These are phyloP conservation scores for Shiraia bambusicola DNA, from an alignment of 2,329 filamentous ascomycete genomes.

Conservation along the genomic window DNA sequence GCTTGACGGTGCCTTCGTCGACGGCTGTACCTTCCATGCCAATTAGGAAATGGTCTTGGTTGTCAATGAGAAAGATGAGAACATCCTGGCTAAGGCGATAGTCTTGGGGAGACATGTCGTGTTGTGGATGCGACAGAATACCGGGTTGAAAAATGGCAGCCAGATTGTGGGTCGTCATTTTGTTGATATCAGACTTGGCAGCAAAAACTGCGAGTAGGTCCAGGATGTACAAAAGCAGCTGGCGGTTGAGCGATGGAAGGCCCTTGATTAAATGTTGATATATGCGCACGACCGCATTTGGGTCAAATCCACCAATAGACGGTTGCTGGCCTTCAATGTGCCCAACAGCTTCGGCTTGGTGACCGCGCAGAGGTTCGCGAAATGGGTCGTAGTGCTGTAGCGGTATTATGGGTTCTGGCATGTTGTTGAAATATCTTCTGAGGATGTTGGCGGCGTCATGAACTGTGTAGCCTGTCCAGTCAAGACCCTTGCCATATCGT, in stretches of 20 bases:
- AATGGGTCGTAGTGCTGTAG: constrained; percentile 91
- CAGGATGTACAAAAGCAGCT: constrained; percentile 91
- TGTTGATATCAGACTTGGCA: constrained; percentile 92
- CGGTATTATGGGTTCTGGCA: constrained; percentile 95
- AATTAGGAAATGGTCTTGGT: constrained; percentile 97
- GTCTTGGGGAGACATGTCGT: constrained; percentile 93
- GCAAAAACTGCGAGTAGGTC: constrained; percentile 96
- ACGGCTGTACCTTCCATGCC: constrained; percentile 98
- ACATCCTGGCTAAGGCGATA: constrained; percentile 96
- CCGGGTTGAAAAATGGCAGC: constrained; percentile 97
- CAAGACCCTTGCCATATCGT: constrained; percentile 91
- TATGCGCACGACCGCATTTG: constrained; percentile 71
- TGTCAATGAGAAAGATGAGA: constrained; percentile 95
- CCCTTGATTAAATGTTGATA: constrained; percentile 93
- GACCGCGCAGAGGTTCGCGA: constrained; percentile 72
- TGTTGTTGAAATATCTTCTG: constrained; percentile 89
- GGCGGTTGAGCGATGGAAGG: constrained; percentile 86
- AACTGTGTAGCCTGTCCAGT: constrained; percentile 97
- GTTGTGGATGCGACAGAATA: constrained; percentile 87
- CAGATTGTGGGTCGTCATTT: constrained; percentile 93
- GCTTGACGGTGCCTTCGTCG: constrained; percentile 73
- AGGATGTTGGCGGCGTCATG: constrained; percentile 98
- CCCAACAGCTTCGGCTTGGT: constrained; percentile 70
- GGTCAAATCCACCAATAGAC: constrained; percentile 72
- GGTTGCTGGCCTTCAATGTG: constrained; percentile 66